Evolutionary conservation across 768 basidiomycete genomes (phyloP).

Genomic region (Austroboletus eburneus): DNA sequence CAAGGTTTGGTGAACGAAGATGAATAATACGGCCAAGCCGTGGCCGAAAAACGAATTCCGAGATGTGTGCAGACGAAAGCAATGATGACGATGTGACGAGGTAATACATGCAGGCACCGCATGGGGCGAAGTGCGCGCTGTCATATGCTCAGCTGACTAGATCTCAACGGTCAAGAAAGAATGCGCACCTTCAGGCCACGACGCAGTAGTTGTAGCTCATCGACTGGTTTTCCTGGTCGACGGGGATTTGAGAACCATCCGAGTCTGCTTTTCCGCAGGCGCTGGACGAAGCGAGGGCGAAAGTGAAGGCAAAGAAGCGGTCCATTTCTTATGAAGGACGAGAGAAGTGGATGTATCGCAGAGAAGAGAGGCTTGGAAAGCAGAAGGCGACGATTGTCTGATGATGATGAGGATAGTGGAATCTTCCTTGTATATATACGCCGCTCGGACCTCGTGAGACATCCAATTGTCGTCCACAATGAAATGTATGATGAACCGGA

Average conservation of each 20-base stretch:
- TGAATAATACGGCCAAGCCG: constrained; percentile 4
- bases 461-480: constrained; percentile 16
- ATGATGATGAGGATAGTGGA: constrained; percentile 1
- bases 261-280: background rate
- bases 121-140: background rate
- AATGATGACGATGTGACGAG: constrained; percentile 1
- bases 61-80: background rate
- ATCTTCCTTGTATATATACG: constrained; percentile 14
- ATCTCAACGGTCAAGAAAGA: background rate
- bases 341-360: constrained; percentile 6
- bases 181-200: constrained; percentile 21
- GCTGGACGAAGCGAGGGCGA: background rate
- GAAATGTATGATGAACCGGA: background rate
- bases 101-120: background rate
- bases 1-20: constrained; percentile 17
- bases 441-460: background rate
- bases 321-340: constrained; percentile 18
- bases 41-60: constrained; percentile 9
- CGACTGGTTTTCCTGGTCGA: constrained; percentile 4
- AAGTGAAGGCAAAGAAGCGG: constrained; percentile 2
- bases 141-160: background rate
- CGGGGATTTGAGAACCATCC: constrained; percentile 9
- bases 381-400: constrained; percentile 5
- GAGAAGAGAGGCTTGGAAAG: background rate
- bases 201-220: constrained; percentile 9